phyloP scores from a whole-genome alignment of 495 filamentous ascomycete species.

The Trichoderma orchidacearum region DNA sequence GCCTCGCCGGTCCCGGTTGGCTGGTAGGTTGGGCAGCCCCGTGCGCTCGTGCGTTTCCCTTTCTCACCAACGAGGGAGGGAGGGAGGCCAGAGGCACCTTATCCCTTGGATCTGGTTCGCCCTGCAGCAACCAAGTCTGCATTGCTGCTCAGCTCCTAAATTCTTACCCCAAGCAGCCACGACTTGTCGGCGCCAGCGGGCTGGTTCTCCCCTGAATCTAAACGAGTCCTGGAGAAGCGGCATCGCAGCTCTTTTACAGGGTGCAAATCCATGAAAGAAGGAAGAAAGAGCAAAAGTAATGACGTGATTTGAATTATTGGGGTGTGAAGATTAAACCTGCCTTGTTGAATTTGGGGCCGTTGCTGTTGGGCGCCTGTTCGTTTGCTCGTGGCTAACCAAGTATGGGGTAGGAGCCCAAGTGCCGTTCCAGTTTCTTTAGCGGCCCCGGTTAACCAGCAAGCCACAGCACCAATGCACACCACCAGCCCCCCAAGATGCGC shows the following conservation, averaged over 20 bases:
- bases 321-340: too few species aligned
- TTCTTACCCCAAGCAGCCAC: neutral
- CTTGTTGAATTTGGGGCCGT: too few species aligned
- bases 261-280: too few species aligned
- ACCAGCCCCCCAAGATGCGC: neutral
- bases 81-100: neutral
- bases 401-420: neutral
- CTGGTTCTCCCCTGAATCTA: neutral
- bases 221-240: too few species aligned
- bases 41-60: neutral
- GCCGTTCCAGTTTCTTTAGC: neutral
- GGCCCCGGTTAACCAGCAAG: too few species aligned
- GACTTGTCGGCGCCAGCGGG: neutral
- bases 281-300: too few species aligned
- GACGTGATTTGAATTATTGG: too few species aligned
- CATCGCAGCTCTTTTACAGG: too few species aligned
- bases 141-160: neutral
- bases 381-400: too few species aligned
- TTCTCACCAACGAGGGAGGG: neutral
- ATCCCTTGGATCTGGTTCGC: conserved; percentile 1
- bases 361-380: too few species aligned
- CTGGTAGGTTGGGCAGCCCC: neutral
- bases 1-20: neutral
- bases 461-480: neutral
- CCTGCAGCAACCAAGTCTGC: neutral